A percentile compares a stretch with the other conserved stretches of the same genome.
Conservation (phyloP, 805 yeast genomes). For the Saccharomyces eubayanus region DNA sequence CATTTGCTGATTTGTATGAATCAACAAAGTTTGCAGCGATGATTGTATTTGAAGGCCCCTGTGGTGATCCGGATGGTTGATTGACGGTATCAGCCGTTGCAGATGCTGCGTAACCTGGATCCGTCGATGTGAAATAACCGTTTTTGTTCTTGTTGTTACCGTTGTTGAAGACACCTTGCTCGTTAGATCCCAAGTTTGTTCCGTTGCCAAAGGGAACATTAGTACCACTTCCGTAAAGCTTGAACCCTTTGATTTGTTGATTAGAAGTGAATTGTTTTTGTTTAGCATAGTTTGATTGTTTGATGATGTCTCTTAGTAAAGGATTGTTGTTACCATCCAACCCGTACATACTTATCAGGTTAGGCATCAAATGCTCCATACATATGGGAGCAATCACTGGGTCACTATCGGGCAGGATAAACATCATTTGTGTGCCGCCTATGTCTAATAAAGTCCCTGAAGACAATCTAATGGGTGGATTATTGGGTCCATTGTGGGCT, state of each 20-base stretch:
- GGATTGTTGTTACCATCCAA: conserved; percentile 15
- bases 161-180: conserved; percentile 5
- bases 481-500: conserved; percentile 37
- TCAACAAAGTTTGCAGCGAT: neutral
- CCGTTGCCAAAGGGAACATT: conserved; percentile 47
- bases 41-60: neutral
- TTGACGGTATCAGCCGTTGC: conserved; percentile 5
- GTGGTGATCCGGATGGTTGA: neutral
- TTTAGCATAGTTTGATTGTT: conserved; percentile 14
- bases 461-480: conserved; percentile 47
- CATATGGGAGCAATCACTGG: conserved; percentile 49
- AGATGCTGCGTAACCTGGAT: conserved; percentile 3
- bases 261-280: conserved; percentile 6
- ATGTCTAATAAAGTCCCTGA: conserved; percentile 91
- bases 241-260: conserved; percentile 23
- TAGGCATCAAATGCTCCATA: conserved; percentile 30
- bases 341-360: conserved; percentile 20
- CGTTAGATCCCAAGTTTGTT: conserved; percentile 20
- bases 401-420: conserved; percentile 83
- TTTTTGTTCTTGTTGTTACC: conserved; percentile 2
- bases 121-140: neutral
- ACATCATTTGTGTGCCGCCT: conserved; percentile 99
- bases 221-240: conserved; percentile 24
- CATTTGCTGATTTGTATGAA: neutral
- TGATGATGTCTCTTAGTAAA: conserved; percentile 19